Evolutionary conservation across 257 asterid species (phyloP), one percentile per base, ranked within the genome.

Genomic region (Schizonepeta tenuifolia): DNA sequence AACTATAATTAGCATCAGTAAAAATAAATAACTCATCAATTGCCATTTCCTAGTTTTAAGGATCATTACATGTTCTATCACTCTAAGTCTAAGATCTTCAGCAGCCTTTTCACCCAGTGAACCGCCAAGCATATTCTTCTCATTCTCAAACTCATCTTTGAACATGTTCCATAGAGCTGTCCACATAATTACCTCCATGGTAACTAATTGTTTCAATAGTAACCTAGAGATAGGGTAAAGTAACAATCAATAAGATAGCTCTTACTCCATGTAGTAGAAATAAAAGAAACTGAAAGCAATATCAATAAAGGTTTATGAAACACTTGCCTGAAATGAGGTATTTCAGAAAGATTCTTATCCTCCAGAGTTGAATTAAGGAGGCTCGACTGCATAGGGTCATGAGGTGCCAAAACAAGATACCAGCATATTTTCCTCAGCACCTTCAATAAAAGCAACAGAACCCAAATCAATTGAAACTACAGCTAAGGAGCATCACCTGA

Each of bases 141-240:
- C 98, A 65, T 86, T 89, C 78, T 91, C 96, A 82, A 94, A 94
- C 74, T 94, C 98, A 28, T 86, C 96, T 83, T 89, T 88, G 78
- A 94, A 91, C 33, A 86, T 86, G 79, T 65, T 83, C 98, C 98
- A 94, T 70, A 94, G 80, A 69, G 83, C 62, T 41, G 87, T 94
- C 98, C 98, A 94, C 75, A 81, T 90, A 75, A 94, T 86, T 22
- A 94, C 98, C 86, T 94, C 98, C 97, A 94, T 91, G 54, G 98
- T 94, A 63, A 91, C 86, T 46, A 94, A 78, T 75, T 91, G 96
- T 76, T 91, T 94, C 86, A 91, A 71, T 65, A 94, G 83, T 77
- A 75, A 75, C 90, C 99, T 94, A 75, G 36, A 31, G 26, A 61
- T 54, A 58, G 22, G 54, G 71, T 63, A 63, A 57, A 26, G 33